Evolutionary conservation across 2,329 filamentous ascomycete species (phyloP).

Genomic region (Ceratocystis destructans): DNA sequence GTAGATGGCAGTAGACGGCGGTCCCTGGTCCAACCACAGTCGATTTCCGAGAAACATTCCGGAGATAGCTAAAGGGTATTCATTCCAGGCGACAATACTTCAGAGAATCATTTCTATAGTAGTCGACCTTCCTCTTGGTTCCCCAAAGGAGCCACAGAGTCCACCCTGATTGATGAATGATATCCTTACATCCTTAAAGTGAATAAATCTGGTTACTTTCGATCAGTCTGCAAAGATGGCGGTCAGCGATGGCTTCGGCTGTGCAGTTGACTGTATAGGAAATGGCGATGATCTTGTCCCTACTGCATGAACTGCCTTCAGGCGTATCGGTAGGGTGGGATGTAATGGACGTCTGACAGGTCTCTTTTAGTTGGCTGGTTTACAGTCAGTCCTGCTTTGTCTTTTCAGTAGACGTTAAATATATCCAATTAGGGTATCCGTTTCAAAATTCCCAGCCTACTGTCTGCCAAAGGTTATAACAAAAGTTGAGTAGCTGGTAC

Average conservation of each 20-base stretch:
- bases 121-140: conserved; percentile 81
- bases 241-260: conserved; percentile 26
- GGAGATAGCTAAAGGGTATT: too few species aligned
- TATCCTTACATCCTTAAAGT: conserved; percentile 83
- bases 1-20: too few species aligned
- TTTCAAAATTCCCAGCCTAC: too few species aligned
- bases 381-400: too few species aligned
- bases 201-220: conserved; percentile 52
- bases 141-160: conserved; percentile 84
- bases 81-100: conserved; percentile 14
- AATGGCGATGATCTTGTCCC: conserved; percentile 93
- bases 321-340: conserved; percentile 66
- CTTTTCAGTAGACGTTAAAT: too few species aligned
- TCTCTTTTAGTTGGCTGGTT: too few species aligned
- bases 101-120: conserved; percentile 97
- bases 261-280: conserved; percentile 51
- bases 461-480: too few species aligned
- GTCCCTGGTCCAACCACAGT: too few species aligned
- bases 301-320: conserved; percentile 57
- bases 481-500: too few species aligned
- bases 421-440: too few species aligned
- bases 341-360: conserved; percentile 85
- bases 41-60: too few species aligned
- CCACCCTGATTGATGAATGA: conserved; percentile 90
- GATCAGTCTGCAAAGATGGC: conserved; percentile 49